Evolutionary conservation across 805 yeast species (phyloP), one percentile per base, ranked within the genome.

Genomic region (Pichia gijzeniarum): DNA sequence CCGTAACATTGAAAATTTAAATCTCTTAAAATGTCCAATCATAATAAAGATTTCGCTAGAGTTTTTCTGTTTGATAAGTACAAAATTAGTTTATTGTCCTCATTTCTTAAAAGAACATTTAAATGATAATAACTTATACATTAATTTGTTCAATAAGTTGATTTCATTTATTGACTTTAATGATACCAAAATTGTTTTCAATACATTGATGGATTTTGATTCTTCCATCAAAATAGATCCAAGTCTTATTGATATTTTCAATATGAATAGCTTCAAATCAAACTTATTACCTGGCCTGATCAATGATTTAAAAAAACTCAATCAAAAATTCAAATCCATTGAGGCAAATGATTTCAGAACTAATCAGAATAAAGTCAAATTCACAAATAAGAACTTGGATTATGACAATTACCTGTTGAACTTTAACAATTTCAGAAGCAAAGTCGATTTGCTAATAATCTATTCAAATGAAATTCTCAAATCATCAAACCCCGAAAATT

Each of bases 31-130:
- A 30, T 47, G 51, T 2, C 64, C 65, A 13, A 46, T 57, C 8
- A 50, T 43, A 18, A 35, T 58, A 19, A 53, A 60, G 40, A 48
- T 56, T 8, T 44, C 49, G n/a, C 37, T 58, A 12, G 62, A 60
- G 43, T 54, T 59, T 40, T 41, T 53, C 6, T 40, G 50, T 14
- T 36, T 50, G 3, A 27, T 48, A 4, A 33, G 47, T 18, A 30
- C 51, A 7, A 53, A 53, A 41, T 31, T 55, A 25, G 19, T 32
- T 2, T 48, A 48, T 31, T 47, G 50, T 12, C 54, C 54, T 18
- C 30, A 43, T 17, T 39, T 40, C 14, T 13, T 38, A 33, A 36
- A 16, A 20, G 13, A 41, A 25, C 30, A 42, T 41, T 32, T 20
- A 31, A n/a, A 27, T 50, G n/a, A 44, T 46, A n/a, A 44, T 48